These are phyloP conservation scores for Saccharomyces kudriavzevii DNA, from an alignment of 805 yeast species.

Conservation along the genomic window DNA sequence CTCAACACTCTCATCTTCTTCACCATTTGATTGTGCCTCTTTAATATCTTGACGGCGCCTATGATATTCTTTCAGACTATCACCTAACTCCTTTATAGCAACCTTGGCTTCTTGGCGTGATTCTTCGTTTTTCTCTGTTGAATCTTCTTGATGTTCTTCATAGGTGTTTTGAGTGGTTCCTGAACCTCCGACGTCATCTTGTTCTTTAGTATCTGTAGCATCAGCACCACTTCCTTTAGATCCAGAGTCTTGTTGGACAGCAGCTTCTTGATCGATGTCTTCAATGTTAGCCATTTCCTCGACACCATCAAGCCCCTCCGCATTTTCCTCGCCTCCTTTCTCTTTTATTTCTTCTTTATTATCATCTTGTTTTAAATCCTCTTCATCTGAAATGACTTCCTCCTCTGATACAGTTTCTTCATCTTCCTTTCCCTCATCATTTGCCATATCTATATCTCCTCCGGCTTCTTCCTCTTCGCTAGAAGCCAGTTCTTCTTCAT, in stretches of 20 bases:
- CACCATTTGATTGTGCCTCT: constrained; percentile 49
- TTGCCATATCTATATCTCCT: constrained; percentile 24
- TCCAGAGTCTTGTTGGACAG: constrained; percentile 53
- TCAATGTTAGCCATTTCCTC: constrained; percentile 38
- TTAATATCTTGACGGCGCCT: constrained; percentile 82
- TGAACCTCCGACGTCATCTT: constrained; percentile 60
- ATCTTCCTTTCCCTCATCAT: constrained; percentile 27
- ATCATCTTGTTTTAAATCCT: constrained; percentile 28
- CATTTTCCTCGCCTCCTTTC: constrained; percentile 36
- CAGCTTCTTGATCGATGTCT: constrained; percentile 47
- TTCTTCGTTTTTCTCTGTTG: constrained; percentile 38
- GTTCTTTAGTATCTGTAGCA: constrained; percentile 43
- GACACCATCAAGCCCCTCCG: constrained; percentile 52
- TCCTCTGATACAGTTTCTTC: constrained; percentile 30
- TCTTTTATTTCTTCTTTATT: constrained; percentile 27
- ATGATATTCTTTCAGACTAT: constrained; percentile 83
- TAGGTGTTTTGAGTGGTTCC: constrained; percentile 46
- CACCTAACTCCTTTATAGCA: constrained; percentile 82
- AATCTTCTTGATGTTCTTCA: constrained; percentile 34
- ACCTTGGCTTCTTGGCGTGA: constrained; percentile 65
- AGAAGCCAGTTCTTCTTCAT: constrained; percentile 29
- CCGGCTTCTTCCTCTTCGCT: constrained; percentile 23
- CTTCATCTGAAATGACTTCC: constrained; percentile 25
- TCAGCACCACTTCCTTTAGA: constrained; percentile 58
- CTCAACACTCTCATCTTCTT: constrained; percentile 37